Evolutionary conservation across 495 filamentous ascomycete species (phyloP).

Genomic region (Hypoxylon perforatum): DNA sequence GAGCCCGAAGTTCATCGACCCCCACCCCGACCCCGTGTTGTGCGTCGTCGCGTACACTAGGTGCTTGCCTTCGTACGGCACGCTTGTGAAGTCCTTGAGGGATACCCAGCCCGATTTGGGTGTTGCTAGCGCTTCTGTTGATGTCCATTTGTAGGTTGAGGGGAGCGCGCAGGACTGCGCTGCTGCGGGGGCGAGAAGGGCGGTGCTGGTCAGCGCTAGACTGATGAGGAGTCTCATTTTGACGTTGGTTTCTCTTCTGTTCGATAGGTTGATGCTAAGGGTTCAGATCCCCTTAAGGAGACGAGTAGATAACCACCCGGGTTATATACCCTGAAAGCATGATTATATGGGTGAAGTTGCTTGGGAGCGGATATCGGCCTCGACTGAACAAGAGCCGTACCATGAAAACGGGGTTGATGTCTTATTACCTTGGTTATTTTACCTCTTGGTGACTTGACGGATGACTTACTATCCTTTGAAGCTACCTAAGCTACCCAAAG

Average conservation of each 20-base stretch:
- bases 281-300: too few species aligned
- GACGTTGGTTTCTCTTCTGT: constrained; percentile 7
- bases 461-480: too few species aligned
- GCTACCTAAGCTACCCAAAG: too few species aligned
- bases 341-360: too few species aligned
- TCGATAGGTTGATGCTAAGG: too few species aligned
- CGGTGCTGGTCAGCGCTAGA: constrained; percentile 9
- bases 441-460: too few species aligned
- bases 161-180: constrained; percentile 61
- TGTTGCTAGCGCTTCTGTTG: constrained; percentile 56
- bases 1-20: constrained; percentile 67
- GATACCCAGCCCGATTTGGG: constrained; percentile 64
- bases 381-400: too few species aligned
- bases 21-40: constrained; percentile 54
- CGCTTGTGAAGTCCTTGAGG: constrained; percentile 68
- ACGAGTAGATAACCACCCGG: too few species aligned
- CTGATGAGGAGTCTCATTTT: constrained; percentile 21
- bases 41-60: constrained; percentile 64
- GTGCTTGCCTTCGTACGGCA: constrained; percentile 64
- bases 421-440: too few species aligned
- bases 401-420: too few species aligned
- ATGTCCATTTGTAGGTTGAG: constrained; percentile 67
- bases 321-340: too few species aligned
- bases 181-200: constrained; percentile 38
- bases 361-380: too few species aligned